Percentiles rank a stretch among this genome's conserved stretches.
These are phyloP conservation scores for Fusarium armeniacum DNA, from an alignment of 2,329 filamentous ascomycete genomes.

Conservation along the genomic window DNA sequence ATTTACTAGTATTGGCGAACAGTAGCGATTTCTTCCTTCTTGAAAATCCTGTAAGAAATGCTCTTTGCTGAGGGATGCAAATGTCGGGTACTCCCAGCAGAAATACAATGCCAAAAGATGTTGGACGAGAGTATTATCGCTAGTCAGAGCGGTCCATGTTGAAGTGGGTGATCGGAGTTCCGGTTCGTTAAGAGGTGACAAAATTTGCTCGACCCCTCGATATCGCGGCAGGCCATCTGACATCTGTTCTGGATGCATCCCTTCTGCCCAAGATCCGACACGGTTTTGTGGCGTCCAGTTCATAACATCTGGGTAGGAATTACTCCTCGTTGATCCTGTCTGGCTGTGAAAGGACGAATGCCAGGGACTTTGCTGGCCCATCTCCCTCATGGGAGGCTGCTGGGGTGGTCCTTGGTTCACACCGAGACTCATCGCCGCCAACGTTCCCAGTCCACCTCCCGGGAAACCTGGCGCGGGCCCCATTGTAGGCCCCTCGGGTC, in stretches of 20 bases:
- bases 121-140: conserved; percentile 70
- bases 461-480: conserved; percentile 50
- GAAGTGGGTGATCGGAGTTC: conserved; percentile 59
- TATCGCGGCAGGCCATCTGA: conserved; percentile 54
- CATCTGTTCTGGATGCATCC: conserved; percentile 54
- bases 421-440: conserved; percentile 53
- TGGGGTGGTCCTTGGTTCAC: conserved; percentile 53
- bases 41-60: conserved; percentile 77
- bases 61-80: conserved; percentile 78
- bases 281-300: conserved; percentile 63
- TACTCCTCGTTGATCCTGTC: conserved; percentile 61
- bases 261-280: conserved; percentile 66
- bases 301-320: conserved; percentile 63
- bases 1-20: conserved; percentile 76
- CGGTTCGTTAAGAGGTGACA: conserved; percentile 62
- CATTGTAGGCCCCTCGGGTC: conserved; percentile 37
- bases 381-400: conserved; percentile 55
- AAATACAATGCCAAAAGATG: conserved; percentile 78
- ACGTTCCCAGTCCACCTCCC: conserved; percentile 46
- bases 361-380: conserved; percentile 64
- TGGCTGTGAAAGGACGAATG: conserved; percentile 63
- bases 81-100: conserved; percentile 82
- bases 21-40: conserved; percentile 72
- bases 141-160: conserved; percentile 73
- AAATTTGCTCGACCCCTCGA: conserved; percentile 62